Conservation (phyloP, 768 basidiomycete species). For the Tylopilus sp. region DNA sequence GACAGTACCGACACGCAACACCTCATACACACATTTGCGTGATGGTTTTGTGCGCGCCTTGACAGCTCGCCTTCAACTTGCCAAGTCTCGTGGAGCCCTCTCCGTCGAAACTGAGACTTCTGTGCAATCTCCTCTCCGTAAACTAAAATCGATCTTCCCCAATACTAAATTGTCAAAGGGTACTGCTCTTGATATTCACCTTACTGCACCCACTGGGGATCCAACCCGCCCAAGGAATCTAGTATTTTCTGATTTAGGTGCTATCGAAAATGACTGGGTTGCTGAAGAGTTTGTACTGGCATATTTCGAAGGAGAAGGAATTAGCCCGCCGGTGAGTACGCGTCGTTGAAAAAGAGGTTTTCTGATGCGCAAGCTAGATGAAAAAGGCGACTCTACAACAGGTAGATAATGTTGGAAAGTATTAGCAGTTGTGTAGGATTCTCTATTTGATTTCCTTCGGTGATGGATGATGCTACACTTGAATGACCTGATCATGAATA, state of each 20-base stretch:
- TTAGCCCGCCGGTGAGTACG: constrained; percentile 65
- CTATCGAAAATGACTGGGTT: constrained; percentile 71
- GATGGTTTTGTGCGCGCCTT: constrained; percentile 81
- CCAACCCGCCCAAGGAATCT: constrained; percentile 49
- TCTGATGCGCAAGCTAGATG: constrained; percentile 20
- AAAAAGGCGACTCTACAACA: constrained; percentile 26
- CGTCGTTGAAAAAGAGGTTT: not conserved
- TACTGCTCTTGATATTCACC: constrained; percentile 63
- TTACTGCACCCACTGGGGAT: constrained; percentile 50
- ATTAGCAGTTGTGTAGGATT: constrained; percentile 10
- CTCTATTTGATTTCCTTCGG: too few relatives aligned
- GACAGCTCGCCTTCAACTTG: constrained; percentile 53
- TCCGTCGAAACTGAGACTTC: constrained; percentile 56
- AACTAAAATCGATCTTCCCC: constrained; percentile 75
- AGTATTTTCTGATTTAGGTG: constrained; percentile 69
- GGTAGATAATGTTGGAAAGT: constrained; percentile 8
- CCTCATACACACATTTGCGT: constrained; percentile 74
- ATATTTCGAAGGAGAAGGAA: constrained; percentile 68
- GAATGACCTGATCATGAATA: too few relatives aligned
- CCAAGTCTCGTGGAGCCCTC: constrained; percentile 48
- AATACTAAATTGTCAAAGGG: constrained; percentile 65
- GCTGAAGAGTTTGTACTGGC: constrained; percentile 68
- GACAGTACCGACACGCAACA: constrained; percentile 75
- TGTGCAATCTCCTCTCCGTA: constrained; percentile 61
- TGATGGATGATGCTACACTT: too few relatives aligned